Percentiles rank a stretch among this genome's conserved stretches.
phyloP scores from a whole-genome alignment of 305 asterid species.

The Nicotiana rustica region DNA sequence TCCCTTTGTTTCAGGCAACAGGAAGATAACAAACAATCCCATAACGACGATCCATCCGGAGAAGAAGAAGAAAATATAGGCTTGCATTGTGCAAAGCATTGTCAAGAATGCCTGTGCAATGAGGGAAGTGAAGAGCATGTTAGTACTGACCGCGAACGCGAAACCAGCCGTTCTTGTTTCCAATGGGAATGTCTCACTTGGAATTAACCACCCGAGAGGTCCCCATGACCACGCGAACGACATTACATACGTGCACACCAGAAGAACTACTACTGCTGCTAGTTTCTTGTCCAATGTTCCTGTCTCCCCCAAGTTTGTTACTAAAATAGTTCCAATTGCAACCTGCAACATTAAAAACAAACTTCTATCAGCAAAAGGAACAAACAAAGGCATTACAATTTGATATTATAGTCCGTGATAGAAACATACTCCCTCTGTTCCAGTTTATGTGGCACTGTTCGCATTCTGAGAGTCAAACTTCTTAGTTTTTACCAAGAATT shows the following conservation, averaged over 20 bases:
- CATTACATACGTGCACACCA: constrained; percentile 39
- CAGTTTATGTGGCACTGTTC: too few relatives aligned
- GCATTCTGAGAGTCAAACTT: too few relatives aligned
- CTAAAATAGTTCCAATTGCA: constrained; percentile 35
- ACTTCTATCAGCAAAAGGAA: neutral
- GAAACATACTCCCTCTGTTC: too few relatives aligned
- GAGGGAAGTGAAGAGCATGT: constrained; percentile 41
- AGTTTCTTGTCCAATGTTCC: constrained; percentile 26
- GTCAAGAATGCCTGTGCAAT: constrained; percentile 41
- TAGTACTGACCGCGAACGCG: constrained; percentile 41
- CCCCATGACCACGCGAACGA: constrained; percentile 47
- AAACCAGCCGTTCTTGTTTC: constrained; percentile 43
- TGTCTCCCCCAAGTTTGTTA: constrained; percentile 5
- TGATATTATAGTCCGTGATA: neutral
- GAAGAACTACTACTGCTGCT: constrained; percentile 31
- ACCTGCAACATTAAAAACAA: constrained; percentile 24
- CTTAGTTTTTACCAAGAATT: too few relatives aligned
- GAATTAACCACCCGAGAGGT: constrained; percentile 43
- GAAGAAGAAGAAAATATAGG: constrained; percentile 43
- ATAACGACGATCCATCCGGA: constrained; percentile 34
- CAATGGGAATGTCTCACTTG: constrained; percentile 41
- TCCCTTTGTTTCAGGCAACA: constrained; percentile 42
- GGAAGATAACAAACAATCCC: constrained; percentile 32
- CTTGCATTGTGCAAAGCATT: constrained; percentile 36
- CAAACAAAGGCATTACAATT: neutral